A percentile compares a stretch with the other conserved stretches of the same genome.
Evolutionary conservation across 78 protist genomes (phyloP).

Genomic region (Dictyostelium brefeldianum): DNA sequence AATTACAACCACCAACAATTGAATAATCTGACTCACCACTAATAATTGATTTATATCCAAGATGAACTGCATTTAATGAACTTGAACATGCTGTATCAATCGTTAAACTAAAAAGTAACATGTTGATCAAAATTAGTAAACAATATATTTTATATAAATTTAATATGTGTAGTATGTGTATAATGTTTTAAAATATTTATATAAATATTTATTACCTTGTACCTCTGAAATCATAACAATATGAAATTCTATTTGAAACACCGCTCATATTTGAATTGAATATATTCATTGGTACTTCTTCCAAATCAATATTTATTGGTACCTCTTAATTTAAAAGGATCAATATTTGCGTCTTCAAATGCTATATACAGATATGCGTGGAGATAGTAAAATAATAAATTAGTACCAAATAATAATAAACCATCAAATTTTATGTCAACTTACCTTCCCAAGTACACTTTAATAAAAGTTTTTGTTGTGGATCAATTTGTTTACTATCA

Average conservation of each 20-base stretch:
- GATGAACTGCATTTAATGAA: slow-evolving; percentile 77
- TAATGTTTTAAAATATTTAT: no score
- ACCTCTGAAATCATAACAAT: slow-evolving; percentile 28
- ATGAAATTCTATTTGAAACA: slow-evolving; percentile 22
- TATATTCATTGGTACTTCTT: background rate
- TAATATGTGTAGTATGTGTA: no score
- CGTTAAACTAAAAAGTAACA: no score
- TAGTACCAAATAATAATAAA: no score
- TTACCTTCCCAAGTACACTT: slow-evolving; percentile 35
- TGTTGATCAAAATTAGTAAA: no score
- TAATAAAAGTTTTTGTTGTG: slow-evolving; percentile 84
- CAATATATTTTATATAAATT: no score
- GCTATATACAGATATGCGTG: slow-evolving; percentile 5
- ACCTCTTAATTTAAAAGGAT: slow-evolving; percentile 19
- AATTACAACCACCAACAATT: slow-evolving; percentile 19
- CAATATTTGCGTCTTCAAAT: slow-evolving; percentile 54
- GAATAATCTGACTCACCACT: slow-evolving; percentile 29
- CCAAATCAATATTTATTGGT: background rate
- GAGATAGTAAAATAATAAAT: no score
- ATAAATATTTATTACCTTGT: no score
- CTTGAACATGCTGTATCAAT: slow-evolving; percentile 94
- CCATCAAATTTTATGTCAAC: background rate
- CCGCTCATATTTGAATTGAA: background rate
- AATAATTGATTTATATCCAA: slow-evolving; percentile 61
- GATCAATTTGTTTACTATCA: slow-evolving; percentile 83